Evolutionary conservation across 1,139 yeast species (phyloP).

Genomic region (Yamadazyma mexicana): DNA sequence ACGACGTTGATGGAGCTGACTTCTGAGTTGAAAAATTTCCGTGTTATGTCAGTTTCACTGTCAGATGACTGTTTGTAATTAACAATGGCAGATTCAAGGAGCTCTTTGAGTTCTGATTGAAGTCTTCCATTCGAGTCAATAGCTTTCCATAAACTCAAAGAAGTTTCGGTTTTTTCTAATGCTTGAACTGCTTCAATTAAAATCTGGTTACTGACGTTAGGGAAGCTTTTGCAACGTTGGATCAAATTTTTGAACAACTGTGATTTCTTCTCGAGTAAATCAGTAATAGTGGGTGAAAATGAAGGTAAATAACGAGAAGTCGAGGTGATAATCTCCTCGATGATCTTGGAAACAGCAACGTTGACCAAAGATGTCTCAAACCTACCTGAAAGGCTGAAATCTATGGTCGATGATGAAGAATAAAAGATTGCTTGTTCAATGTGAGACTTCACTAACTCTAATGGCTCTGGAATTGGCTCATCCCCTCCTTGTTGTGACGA

Average conservation of each 20-base stretch:
- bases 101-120: slow-evolving; percentile 13
- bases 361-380: slow-evolving; percentile 40
- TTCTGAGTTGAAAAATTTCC: slow-evolving; percentile 30
- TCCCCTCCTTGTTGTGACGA: slow-evolving; percentile 9
- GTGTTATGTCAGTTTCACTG: slow-evolving; percentile 16
- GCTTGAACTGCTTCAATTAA: slow-evolving; percentile 40
- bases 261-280: slow-evolving; percentile 26
- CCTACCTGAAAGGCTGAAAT: slow-evolving; percentile 49
- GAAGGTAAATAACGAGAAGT: slow-evolving; percentile 35
- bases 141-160: slow-evolving; percentile 48
- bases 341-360: slow-evolving; percentile 49
- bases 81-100: slow-evolving; percentile 9
- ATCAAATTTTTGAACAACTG: slow-evolving; percentile 41
- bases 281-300: slow-evolving; percentile 27
- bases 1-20: slow-evolving; percentile 35
- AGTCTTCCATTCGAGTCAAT: slow-evolving; percentile 23
- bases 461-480: slow-evolving; percentile 18
- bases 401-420: slow-evolving; percentile 49
- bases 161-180: slow-evolving; percentile 60
- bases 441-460: slow-evolving; percentile 59
- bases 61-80: slow-evolving; percentile 6
- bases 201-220: slow-evolving; percentile 28
- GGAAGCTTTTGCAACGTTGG: slow-evolving; percentile 50
- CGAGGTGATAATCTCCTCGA: slow-evolving; percentile 56
- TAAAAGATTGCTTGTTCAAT: slow-evolving; percentile 81